phyloP scores from a whole-genome alignment of 345 rosid species.

The Nasturtium officinale region DNA sequence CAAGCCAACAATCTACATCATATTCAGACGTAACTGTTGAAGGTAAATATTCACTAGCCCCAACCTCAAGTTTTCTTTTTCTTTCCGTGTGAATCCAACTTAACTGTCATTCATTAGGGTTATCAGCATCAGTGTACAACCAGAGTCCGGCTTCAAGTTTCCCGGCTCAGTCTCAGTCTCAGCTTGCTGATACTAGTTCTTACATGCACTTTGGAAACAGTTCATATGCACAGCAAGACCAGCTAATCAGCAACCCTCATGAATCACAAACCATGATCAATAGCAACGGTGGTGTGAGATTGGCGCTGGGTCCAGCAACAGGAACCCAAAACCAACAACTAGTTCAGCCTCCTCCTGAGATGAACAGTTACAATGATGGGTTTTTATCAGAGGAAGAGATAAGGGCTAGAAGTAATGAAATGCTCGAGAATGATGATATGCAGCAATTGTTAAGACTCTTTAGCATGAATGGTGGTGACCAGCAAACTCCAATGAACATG shows the following conservation, averaged over 20 bases:
- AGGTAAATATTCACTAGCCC: slow-evolving; percentile 46
- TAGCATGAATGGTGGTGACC: slow-evolving; percentile 70
- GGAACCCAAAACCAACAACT: slow-evolving; percentile 47
- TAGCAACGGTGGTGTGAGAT: slow-evolving; percentile 28
- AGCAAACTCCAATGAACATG: slow-evolving; percentile 48
- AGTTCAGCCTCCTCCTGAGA: slow-evolving; percentile 46
- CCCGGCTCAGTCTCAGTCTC: slow-evolving; percentile 57
- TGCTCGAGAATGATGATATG: slow-evolving; percentile 95
- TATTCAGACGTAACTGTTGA: slow-evolving; percentile 57
- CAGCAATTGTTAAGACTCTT: slow-evolving; percentile 76
- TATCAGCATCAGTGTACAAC: slow-evolving; percentile 56
- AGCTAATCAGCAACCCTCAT: slow-evolving; percentile 32
- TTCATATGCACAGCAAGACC: slow-evolving; percentile 58
- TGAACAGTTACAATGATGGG: slow-evolving; percentile 57
- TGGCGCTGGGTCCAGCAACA: slow-evolving; percentile 48
- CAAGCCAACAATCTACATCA: slow-evolving; percentile 57
- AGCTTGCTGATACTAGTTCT: slow-evolving; percentile 49
- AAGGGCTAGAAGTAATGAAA: slow-evolving; percentile 72
- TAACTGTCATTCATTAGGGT: slow-evolving; percentile 8
- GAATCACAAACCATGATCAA: slow-evolving; percentile 36
- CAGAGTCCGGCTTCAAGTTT: slow-evolving; percentile 49
- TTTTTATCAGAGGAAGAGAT: slow-evolving; percentile 85
- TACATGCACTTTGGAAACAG: slow-evolving; percentile 54
- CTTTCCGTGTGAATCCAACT: neutral
- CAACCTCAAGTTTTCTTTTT: neutral